Percentiles rank a stretch among this genome's conserved stretches.
These are phyloP conservation scores for Cymodocea nodosa DNA, from an alignment of 116 monocot genomes.

Conservation along the genomic window DNA sequence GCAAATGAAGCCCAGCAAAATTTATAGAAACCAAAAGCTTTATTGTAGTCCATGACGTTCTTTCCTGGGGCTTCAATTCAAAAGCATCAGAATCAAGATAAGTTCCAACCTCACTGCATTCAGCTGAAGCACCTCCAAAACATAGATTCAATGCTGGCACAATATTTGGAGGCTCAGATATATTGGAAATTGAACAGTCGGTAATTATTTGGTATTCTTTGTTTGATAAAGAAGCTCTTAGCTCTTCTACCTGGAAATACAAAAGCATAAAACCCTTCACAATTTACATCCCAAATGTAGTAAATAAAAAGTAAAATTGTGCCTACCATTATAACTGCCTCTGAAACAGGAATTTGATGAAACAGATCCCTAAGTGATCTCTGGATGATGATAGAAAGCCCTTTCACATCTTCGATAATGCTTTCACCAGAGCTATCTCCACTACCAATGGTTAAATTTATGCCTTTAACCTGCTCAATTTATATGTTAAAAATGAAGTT, in stretches of 20 bases:
- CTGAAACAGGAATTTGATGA: slow-evolving; percentile 69
- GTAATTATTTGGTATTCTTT: slow-evolving; percentile 90
- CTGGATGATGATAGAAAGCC: slow-evolving; percentile 70
- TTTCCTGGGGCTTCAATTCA: slow-evolving; percentile 15
- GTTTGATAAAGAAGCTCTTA: slow-evolving; percentile 82
- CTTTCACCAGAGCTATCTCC: slow-evolving; percentile 59
- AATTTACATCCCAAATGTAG: not conserved
- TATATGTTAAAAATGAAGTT: not conserved
- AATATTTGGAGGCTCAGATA: slow-evolving; percentile 67
- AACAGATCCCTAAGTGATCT: slow-evolving; percentile 81
- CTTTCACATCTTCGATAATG: slow-evolving; percentile 86
- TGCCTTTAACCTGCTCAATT: slow-evolving; percentile 56
- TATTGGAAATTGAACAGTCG: slow-evolving; percentile 78
- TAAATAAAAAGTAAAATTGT: not conserved
- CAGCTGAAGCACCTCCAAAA: slow-evolving; percentile 15
- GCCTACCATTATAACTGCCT: slow-evolving; percentile 57
- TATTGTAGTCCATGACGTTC: slow-evolving; percentile 49
- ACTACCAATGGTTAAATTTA: slow-evolving; percentile 75
- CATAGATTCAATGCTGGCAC: slow-evolving; percentile 42
- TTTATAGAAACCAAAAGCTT: slow-evolving; percentile 53
- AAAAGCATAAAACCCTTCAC: not conserved
- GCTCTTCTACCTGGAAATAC: slow-evolving; percentile 44
- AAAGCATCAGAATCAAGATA: slow-evolving; percentile 17
- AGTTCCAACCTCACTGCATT: slow-evolving; percentile 9
- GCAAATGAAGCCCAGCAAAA: slow-evolving; percentile 63